Percentiles rank a stretch among this genome's conserved stretches.
phyloP scores from a whole-genome alignment of 768 basidiomycete species.

The Rhodotorula graminis region DNA sequence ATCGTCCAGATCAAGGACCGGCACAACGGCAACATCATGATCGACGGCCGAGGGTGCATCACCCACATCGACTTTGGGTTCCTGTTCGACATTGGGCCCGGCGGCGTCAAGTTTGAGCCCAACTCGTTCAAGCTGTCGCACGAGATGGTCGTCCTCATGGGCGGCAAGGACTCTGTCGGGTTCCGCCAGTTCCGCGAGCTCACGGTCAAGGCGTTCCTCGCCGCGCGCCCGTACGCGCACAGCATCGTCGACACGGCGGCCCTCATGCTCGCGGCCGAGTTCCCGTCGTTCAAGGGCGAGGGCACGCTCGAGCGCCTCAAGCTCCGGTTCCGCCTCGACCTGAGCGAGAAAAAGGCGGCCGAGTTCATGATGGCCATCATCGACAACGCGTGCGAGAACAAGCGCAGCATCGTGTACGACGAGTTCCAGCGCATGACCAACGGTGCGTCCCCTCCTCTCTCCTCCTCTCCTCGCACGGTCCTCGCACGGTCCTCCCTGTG shows the following conservation, averaged over 20 bases:
- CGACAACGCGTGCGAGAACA: conserved; percentile 89
- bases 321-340: conserved; percentile 75
- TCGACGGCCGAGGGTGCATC: conserved; percentile 94
- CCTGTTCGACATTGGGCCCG: conserved; percentile 89
- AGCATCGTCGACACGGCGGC: conserved; percentile 81
- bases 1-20: conserved; percentile 97
- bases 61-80: conserved; percentile 95
- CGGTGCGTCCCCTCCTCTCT: conserved; percentile 3
- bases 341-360: conserved; percentile 85
- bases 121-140: conserved; percentile 97
- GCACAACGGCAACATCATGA: conserved; percentile 99
- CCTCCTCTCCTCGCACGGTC: no score
- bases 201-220: conserved; percentile 92
- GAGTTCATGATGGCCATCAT: conserved; percentile 87
- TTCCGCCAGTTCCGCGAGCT: conserved; percentile 90
- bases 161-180: conserved; percentile 86
- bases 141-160: conserved; percentile 98
- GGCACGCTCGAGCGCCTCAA: conserved; percentile 76
- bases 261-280: conserved; percentile 88
- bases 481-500: no score
- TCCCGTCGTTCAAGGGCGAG: conserved; percentile 97
- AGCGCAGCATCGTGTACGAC: conserved; percentile 87
- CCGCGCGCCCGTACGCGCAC: conserved; percentile 87
- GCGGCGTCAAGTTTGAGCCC: conserved; percentile 97
- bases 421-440: conserved; percentile 53